A percentile compares a stretch with the other conserved stretches of the same genome.
Conservation (phyloP, 164 flowering plant genomes). For the Vitis labrusca region DNA sequence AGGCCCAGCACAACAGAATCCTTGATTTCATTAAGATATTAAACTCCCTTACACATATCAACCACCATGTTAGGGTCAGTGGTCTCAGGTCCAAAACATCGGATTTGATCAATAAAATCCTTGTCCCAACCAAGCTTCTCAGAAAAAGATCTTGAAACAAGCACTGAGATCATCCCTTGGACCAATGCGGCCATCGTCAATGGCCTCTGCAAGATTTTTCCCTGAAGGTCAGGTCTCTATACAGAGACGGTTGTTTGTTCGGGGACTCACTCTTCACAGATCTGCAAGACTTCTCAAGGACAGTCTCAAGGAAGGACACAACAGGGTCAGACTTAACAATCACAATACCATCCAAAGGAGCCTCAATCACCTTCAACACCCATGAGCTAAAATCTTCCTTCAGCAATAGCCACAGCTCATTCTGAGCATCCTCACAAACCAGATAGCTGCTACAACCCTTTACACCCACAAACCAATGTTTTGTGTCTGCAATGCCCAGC, state of each 20-base stretch:
- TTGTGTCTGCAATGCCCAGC: too few relatives aligned
- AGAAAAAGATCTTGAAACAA: conserved; percentile 42
- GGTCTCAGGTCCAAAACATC: conserved; percentile 65
- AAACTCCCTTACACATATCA: conserved; percentile 68
- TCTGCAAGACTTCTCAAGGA: conserved; percentile 42
- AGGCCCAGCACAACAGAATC: conserved; percentile 61
- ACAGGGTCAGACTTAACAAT: conserved; percentile 47
- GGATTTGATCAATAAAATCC: conserved; percentile 54
- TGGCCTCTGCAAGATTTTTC: conserved; percentile 49
- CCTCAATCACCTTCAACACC: too few relatives aligned
- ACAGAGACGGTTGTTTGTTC: conserved; percentile 57
- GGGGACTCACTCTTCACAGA: conserved; percentile 61
- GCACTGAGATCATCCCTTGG: conserved; percentile 57
- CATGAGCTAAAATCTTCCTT: too few relatives aligned
- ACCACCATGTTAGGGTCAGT: conserved; percentile 65
- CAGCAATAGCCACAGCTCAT: too few relatives aligned
- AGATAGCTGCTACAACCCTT: too few relatives aligned
- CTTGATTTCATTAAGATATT: conserved; percentile 60
- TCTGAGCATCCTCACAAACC: too few relatives aligned
- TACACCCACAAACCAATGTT: too few relatives aligned
- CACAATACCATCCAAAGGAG: conserved; percentile 39
- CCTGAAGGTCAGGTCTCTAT: conserved; percentile 48
- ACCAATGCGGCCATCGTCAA: conserved; percentile 57
- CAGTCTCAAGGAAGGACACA: conserved; percentile 56
- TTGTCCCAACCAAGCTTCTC: conserved; percentile 61